phyloP scores from a whole-genome alignment of 192 early-diverging fungal genomes.

The Pecoramyces ruminantium region DNA sequence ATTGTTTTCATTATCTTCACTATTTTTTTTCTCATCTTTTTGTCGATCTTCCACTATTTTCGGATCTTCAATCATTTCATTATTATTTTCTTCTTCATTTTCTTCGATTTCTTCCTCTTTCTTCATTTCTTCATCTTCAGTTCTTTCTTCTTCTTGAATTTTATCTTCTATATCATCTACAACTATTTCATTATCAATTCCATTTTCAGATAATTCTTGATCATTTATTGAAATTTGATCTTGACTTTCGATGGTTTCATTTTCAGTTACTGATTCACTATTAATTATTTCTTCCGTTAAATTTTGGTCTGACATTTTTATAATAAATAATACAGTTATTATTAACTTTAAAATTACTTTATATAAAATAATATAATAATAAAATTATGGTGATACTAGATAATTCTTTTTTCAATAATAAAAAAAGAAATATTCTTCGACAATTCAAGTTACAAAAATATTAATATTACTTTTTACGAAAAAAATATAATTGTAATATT shows the following conservation, averaged over 20 bases:
- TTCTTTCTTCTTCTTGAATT: neutral
- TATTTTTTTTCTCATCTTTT: too few species aligned
- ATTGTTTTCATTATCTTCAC: too few species aligned
- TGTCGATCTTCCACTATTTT: too few species aligned
- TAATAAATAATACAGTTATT: neutral
- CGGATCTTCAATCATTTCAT: too few species aligned
- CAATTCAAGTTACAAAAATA: too few species aligned
- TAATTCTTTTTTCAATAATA: too few species aligned
- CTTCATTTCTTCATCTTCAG: neutral
- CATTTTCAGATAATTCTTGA: neutral
- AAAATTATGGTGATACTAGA: too few species aligned
- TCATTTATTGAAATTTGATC: neutral
- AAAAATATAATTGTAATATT: too few species aligned
- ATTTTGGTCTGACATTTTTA: neutral
- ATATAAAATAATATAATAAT: too few species aligned
- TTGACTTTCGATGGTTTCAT: neutral
- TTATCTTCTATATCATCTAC: neutral
- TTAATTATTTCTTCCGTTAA: neutral
- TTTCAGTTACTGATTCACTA: neutral
- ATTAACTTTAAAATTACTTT: neutral
- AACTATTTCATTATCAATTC: neutral
- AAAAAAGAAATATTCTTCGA: too few species aligned
- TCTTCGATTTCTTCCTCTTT: neutral
- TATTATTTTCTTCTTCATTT: neutral
- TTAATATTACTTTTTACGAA: too few species aligned